Percentiles rank a stretch among this genome's conserved stretches.
Conservation (phyloP, 441 rosid genomes). For the Euphorbia schlechtendalii region DNA sequence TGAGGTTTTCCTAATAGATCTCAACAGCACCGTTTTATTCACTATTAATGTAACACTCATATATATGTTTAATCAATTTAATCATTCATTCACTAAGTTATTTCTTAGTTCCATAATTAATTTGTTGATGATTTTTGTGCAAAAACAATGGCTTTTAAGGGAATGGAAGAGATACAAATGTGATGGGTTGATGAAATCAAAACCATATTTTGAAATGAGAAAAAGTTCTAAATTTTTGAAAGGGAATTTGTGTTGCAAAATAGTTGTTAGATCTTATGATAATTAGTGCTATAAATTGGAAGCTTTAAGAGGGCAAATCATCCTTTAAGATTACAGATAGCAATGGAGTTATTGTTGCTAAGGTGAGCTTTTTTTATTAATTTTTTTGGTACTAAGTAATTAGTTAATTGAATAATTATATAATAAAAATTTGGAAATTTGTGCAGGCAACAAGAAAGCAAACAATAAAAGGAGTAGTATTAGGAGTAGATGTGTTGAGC, state of each 20-base stretch:
- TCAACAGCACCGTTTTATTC: conserved; percentile 47
- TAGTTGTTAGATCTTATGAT: conserved; percentile 27
- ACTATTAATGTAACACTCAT: too few relatives aligned
- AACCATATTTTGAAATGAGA: conserved; percentile 34
- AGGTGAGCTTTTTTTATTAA: conserved; percentile 29
- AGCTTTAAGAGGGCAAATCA: conserved; percentile 35
- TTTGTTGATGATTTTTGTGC: neutral
- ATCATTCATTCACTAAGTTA: too few relatives aligned
- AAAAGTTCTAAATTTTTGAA: conserved; percentile 18
- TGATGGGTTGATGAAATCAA: too few relatives aligned
- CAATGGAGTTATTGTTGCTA: conserved; percentile 43
- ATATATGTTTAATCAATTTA: too few relatives aligned
- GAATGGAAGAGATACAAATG: too few relatives aligned
- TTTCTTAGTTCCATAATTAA: too few relatives aligned
- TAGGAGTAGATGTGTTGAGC: conserved; percentile 70
- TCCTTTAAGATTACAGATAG: conserved; percentile 42
- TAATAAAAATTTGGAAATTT: neutral
- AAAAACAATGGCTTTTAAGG: conserved; percentile 42
- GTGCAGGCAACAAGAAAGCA: conserved; percentile 60
- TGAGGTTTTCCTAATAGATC: conserved; percentile 68
- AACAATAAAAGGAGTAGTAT: conserved; percentile 36
- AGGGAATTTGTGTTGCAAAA: conserved; percentile 34
- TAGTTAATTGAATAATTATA: too few relatives aligned
- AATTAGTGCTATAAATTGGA: conserved; percentile 20
- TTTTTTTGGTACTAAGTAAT: too few relatives aligned